These are phyloP conservation scores for Aspergillus campestris DNA, from an alignment of 495 filamentous ascomycete species.

Conservation along the genomic window DNA sequence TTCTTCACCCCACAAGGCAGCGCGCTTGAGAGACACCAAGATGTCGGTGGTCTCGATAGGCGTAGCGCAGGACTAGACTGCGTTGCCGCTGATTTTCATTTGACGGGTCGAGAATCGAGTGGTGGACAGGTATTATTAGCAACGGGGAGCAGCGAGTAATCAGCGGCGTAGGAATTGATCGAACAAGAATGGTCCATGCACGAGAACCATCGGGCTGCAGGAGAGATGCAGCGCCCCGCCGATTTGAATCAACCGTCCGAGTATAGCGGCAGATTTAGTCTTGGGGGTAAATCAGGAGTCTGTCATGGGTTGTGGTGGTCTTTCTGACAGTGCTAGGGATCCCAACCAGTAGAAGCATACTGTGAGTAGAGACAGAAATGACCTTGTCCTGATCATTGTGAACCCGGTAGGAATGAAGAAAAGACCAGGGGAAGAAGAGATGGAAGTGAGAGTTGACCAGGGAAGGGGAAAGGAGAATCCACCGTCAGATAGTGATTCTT, in stretches of 20 bases:
- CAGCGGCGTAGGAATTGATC: constrained; percentile 7
- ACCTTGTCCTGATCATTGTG: too few relatives aligned
- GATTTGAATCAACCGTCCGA: constrained; percentile 22
- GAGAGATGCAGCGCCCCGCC: constrained; percentile 18
- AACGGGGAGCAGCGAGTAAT: background rate
- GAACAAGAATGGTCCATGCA: constrained; percentile 16
- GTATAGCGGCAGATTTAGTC: constrained; percentile 11
- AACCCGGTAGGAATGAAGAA: background rate
- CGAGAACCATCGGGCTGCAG: constrained; percentile 18
- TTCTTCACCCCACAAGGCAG: constrained; percentile 7
- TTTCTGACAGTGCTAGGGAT: too few relatives aligned
- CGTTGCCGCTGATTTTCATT: constrained; percentile 9
- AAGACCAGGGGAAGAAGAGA: background rate
- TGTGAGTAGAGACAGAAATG: too few relatives aligned
- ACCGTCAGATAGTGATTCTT: background rate
- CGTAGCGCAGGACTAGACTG: constrained; percentile 4
- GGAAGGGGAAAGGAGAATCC: background rate
- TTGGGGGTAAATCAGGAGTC: background rate
- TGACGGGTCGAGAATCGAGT: constrained; percentile 8
- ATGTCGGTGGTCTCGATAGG: background rate
- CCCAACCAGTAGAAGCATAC: too few relatives aligned
- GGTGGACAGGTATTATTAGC: constrained; percentile 10
- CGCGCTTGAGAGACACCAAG: constrained; percentile 11
- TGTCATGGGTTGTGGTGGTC: too few relatives aligned
- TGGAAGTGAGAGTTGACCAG: background rate